phyloP scores from a whole-genome alignment of 176 grass and related monocot genomes.

The Pontederia crassipes region DNA sequence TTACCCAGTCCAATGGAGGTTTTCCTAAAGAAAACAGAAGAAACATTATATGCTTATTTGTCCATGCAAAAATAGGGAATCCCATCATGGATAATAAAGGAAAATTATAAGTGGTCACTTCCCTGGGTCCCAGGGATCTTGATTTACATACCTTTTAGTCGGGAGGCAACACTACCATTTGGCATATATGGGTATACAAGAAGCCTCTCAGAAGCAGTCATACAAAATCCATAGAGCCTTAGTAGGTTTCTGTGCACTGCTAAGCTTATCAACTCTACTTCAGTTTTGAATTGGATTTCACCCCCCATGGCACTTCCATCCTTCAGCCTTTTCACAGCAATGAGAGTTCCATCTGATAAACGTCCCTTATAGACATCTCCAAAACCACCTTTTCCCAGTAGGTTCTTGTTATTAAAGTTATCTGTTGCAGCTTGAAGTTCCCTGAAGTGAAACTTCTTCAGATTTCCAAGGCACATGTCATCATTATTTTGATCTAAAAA shows the following conservation, averaged over 20 bases:
- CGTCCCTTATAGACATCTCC: conserved; percentile 15
- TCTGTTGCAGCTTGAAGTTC: conserved; percentile 15
- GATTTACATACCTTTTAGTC: conserved; percentile 11
- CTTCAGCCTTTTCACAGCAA: conserved; percentile 19
- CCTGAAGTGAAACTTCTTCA: conserved; percentile 15
- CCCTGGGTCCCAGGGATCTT: background rate
- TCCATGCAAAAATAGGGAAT: background rate
- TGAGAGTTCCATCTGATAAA: conserved; percentile 9
- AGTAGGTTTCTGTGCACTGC: conserved; percentile 22
- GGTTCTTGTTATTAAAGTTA: conserved; percentile 20
- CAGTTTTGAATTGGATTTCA: conserved; percentile 13
- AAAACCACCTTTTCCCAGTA: conserved; percentile 18
- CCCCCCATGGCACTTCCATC: conserved; percentile 15
- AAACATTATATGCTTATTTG: background rate
- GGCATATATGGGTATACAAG: conserved; percentile 19
- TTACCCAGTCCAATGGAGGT: conserved; percentile 76
- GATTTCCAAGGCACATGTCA: conserved; percentile 12
- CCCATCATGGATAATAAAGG: background rate
- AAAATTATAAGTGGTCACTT: background rate
- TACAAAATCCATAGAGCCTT: conserved; percentile 9
- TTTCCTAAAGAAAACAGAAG: conserved; percentile 49
- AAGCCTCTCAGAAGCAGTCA: conserved; percentile 19
- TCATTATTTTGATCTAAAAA: conserved; percentile 17
- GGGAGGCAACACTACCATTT: conserved; percentile 15
- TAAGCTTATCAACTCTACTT: conserved; percentile 18